Base-by-base conservation (phyloP, 2,329 filamentous ascomycete species). In the Dryadomyces quercivorus region DNA sequence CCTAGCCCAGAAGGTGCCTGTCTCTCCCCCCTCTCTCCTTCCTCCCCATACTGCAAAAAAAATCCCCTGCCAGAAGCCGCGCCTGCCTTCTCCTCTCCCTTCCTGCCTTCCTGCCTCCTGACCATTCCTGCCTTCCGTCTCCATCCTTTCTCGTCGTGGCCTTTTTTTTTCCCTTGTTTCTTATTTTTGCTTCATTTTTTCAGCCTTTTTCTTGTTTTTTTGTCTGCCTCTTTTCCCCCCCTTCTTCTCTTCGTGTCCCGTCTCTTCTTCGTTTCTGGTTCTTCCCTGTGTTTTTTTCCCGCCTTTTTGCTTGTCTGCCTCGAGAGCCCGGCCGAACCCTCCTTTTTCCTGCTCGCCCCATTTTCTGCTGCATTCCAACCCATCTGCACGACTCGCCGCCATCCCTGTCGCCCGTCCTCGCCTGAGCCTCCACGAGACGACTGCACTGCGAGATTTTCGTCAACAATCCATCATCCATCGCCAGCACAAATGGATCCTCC, bases 401-500 rank as follows among this genome's bases (percentile, higher is more conserved):
- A 26, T 18, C 9, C 13, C 42, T 31, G 50, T 15, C 26, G 20
- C 20, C 18, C 10, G 10, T 46, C 26, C 22, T n/a, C 20, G 45
- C 22, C 45, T 22, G 18, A 20, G 16, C 38, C 38, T 13, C 16
- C 26, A 31, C 26, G 26, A 31, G 26, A 31, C 26, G 26, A 31
- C 26, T 5, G 26, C 26, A 31, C 26, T 31, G 26, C 26, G 26
- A 31, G 26, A 31, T 31, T 31, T 31, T 31, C 26, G 26, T 31
- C 26, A 42, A n/a, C 38, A 42, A n/a, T 15, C 12, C 38, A 15
- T 42, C 38, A 42, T 15, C 12, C 16, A 44, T 16, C 42, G 42
- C 13, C n/a, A 44, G 42, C 42, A n/a, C 15, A n/a, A 15, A 60
- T 64, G 63, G 63, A 64, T 52, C 63, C 61, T 36, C 63, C 62